Evolutionary conservation across 2,329 filamentous ascomycete genomes (phyloP), one percentile per base, ranked within the genome.

Genomic region (Xylariaceae sp.): DNA sequence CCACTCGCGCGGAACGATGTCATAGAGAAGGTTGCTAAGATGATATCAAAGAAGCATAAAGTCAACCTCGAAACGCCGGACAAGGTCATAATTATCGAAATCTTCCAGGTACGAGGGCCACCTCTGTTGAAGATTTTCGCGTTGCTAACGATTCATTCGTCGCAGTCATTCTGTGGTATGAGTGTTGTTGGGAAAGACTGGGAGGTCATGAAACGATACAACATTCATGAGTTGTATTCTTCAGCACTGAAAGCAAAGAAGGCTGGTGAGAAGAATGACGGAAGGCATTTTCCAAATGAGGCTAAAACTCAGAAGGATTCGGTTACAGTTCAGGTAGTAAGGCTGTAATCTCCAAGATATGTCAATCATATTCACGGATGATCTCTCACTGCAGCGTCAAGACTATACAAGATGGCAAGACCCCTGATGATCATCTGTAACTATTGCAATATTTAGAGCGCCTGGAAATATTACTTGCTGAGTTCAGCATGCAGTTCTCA

Each of bases 51-150:
- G 8, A 74, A 75, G 32, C 88, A 93, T 67, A 85, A 83, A 58
- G 88, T 93, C 47, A 82, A 91, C 57, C 76, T 94, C n/a, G 79
- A 75, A 38, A 77, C 75, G n/a, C 86, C 87, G 25, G 86, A 92
- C 67, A 80, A 88, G 61, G 79, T 91, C 23, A 84, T 93, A 55
- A 68, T 92, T 50, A 80, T 93, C 45, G 87, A 93, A 58, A 77
- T 93, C 45, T 92, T 86, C 64, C 82, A 89, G 77, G 87, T 88
- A 75, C 53, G 65, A 48, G 6, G n/a, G 22, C 21, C 12, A 16
- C 14, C 21, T 8, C 22, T 20, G 3, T 12, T 20, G 2, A 22
- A 27, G 17, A 5, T 16, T 6, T 17, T 27, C 21, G 6, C 12
- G 7, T 29, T 22, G n/a, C 7, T n/a, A 27, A 35, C 53, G 33